A percentile compares a stretch with the other conserved stretches of the same genome.
Evolutionary conservation across 2,329 filamentous ascomycete species (phyloP).

Genomic region (Botryotinia convoluta): DNA sequence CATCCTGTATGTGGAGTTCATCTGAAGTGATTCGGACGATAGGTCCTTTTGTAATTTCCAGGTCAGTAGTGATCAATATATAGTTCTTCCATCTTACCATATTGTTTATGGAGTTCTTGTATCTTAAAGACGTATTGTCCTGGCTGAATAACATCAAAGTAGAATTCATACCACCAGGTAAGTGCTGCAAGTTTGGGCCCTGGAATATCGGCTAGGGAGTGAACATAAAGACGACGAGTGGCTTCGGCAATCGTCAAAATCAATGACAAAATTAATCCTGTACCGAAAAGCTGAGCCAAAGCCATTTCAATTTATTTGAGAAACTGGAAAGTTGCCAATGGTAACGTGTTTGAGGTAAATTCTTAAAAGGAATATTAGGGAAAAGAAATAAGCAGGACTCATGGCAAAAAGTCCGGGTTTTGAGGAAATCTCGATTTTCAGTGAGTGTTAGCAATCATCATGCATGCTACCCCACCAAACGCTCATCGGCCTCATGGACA

Average conservation of each 20-base stretch:
- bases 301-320: background rate
- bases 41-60: background rate
- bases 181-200: conserved; percentile 30
- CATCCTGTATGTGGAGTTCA: background rate
- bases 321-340: background rate
- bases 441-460: too few species aligned
- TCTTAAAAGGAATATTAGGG: background rate
- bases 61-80: background rate
- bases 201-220: conserved; percentile 22
- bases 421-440: too few species aligned
- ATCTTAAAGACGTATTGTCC: conserved; percentile 24
- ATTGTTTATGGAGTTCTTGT: conserved; percentile 26
- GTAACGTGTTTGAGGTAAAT: background rate
- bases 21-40: background rate
- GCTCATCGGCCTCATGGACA: too few species aligned
- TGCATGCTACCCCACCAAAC: too few species aligned
- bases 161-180: conserved; percentile 29
- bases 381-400: too few species aligned
- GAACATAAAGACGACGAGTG: background rate
- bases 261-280: background rate
- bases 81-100: conserved; percentile 20
- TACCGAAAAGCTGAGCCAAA: background rate
- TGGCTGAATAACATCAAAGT: conserved; percentile 22
- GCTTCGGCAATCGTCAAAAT: background rate
- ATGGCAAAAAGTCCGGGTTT: too few species aligned